Percentiles rank a stretch among this genome's conserved stretches.
Conservation (phyloP, 352 stramenopile species). For the Globisporangium parvum region DNA sequence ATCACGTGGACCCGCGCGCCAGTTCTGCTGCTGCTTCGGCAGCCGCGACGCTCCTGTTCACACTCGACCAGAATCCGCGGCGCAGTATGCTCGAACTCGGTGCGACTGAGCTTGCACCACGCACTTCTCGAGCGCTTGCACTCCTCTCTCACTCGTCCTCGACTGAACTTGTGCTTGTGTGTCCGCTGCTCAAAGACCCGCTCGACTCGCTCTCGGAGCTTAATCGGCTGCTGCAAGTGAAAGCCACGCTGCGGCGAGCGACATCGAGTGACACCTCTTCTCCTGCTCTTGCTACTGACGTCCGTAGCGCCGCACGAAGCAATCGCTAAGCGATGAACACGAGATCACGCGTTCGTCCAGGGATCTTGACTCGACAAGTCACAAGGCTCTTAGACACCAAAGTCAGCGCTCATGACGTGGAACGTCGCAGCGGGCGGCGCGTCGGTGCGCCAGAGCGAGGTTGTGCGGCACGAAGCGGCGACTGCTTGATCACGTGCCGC, state of each 20-base stretch:
- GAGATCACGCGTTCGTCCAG: too few relatives aligned
- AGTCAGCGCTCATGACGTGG: too few relatives aligned
- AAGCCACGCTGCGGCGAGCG: slow-evolving; percentile 32
- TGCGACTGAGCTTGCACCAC: background rate
- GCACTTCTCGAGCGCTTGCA: background rate
- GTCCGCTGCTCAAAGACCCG: slow-evolving; percentile 20
- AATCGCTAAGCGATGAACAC: background rate
- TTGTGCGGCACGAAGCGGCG: too few relatives aligned
- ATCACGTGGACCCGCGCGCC: background rate
- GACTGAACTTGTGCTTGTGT: too few relatives aligned
- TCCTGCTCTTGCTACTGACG: background rate
- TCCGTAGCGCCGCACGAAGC: background rate
- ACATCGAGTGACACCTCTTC: background rate
- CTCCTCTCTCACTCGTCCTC: background rate
- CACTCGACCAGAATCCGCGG: slow-evolving; percentile 4
- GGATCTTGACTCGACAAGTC: too few relatives aligned
- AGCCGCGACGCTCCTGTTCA: slow-evolving; percentile 3
- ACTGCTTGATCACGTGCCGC: too few relatives aligned
- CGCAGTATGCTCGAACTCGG: slow-evolving; percentile 20
- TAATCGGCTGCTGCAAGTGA: slow-evolving; percentile 48
- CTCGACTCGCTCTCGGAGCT: slow-evolving; percentile 49
- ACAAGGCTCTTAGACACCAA: too few relatives aligned
- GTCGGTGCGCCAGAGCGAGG: too few relatives aligned
- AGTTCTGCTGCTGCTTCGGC: background rate
- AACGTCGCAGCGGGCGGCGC: too few relatives aligned